A percentile compares a stretch with the other conserved stretches of the same genome.
phyloP scores from a whole-genome alignment of 106 monocot genomes.

The Chionographis japonica region DNA sequence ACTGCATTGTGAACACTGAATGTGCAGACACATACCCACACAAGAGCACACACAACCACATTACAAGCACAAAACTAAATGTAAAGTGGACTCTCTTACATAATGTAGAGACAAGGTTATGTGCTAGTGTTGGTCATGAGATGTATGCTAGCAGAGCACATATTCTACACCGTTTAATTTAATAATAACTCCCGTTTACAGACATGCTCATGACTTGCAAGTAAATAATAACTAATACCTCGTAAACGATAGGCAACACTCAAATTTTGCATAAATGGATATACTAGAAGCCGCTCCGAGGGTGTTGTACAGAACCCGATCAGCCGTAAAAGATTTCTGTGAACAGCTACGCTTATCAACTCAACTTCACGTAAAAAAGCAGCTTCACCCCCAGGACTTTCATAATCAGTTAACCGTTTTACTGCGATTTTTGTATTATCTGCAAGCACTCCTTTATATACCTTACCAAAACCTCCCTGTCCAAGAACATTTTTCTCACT shows the following conservation, averaged over 20 bases:
- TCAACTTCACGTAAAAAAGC: conserved; percentile 64
- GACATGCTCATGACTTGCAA: not conserved
- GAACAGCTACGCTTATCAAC: conserved; percentile 60
- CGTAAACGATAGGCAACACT: conserved; percentile 57
- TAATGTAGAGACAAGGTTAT: too few relatives aligned
- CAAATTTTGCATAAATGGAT: conserved; percentile 61
- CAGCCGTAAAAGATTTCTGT: conserved; percentile 49
- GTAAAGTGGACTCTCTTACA: too few relatives aligned
- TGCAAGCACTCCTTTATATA: conserved; percentile 47
- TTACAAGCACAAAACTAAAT: too few relatives aligned
- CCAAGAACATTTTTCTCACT: conserved; percentile 60
- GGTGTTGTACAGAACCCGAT: conserved; percentile 57
- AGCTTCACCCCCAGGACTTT: conserved; percentile 46
- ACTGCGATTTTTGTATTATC: conserved; percentile 51
- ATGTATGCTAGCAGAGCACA: too few relatives aligned
- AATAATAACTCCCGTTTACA: too few relatives aligned
- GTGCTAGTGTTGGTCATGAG: too few relatives aligned
- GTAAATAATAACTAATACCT: conserved; percentile 21
- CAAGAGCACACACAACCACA: too few relatives aligned
- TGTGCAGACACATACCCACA: too few relatives aligned
- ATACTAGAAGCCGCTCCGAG: conserved; percentile 49
- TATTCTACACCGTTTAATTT: too few relatives aligned
- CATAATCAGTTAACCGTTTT: conserved; percentile 42
- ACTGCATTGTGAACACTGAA: too few relatives aligned
- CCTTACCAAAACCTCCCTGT: conserved; percentile 61